Base-by-base conservation (phyloP, 2,329 filamentous ascomycete genomes). In the Myriangium duriaei region DNA sequence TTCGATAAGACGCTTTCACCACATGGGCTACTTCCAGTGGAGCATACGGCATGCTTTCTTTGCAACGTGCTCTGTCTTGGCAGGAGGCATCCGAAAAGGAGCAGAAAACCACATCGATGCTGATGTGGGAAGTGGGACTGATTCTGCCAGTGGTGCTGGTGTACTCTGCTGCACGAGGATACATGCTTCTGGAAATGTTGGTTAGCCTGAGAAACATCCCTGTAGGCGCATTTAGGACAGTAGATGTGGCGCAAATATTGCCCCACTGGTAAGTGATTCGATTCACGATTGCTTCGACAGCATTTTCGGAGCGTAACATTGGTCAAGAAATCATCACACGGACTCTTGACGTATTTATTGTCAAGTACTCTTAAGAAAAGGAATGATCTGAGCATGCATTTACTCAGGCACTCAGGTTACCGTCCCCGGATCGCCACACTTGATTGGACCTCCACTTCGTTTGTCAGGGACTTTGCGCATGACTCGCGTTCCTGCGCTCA, bases 11-110 rank as follows among this genome's bases (percentile, higher is more conserved):
- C 12, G 10, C 7, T 42, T 42, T 34, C 10, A 21, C 7, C n/a
- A 11, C 21, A 11, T 35, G 12, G 39, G 39, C 4, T 33, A 39
- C 21, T 5, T 17, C 11, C 17, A 39, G 29, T 44, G 42, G 42
- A 39, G 30, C 4, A 29, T 36, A 18, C 32, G 42, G 9, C 42
- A 44, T 19, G 39, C 34, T n/a, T 44, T 44, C 19, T 44, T 38
- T 18, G 42, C 42, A n/a, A n/a, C n/a, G n/a, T n/a, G n/a, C n/a
- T n/a, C n/a, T n/a, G 12, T 16, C 15, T 6, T 16, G 30, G 11
- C 30, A 32, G 30, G 30, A 32, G 10, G 30, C 30, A 13, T 32
- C 17, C 11, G 30, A 32, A 16, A 13, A 32, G 12, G 30, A 32
- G 30, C 30, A 32, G 30, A 13, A 16, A 4, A 16, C 30, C 6